Evolutionary conservation across 2,329 filamentous ascomycete genomes (phyloP), one percentile per base, ranked within the genome.

Genomic region (Neoarthrinium moseri): DNA sequence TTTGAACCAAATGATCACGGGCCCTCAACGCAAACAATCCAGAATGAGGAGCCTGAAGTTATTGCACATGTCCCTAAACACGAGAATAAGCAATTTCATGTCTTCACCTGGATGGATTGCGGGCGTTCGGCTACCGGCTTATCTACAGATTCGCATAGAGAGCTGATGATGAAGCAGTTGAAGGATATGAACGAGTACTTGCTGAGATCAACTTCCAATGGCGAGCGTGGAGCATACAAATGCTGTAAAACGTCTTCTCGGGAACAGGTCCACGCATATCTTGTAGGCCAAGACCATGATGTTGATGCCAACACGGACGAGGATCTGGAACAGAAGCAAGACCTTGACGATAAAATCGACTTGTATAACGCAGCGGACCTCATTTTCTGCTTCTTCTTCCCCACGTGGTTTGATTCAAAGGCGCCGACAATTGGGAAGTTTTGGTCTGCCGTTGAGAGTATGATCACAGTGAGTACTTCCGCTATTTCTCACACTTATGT

Each of bases 401-500:
- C 56, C 10, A 24, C 20, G 4, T 12, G 24, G 5, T 20, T 45
- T 48, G 18, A 47, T 13, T 12, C 21, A 6, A 34, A 51, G 11
- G 46, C 43, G 2, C 53, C 55, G 6, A 58, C 51, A 2, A 38
- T 50, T n/a, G 47, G 47, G 11, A 56, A 56, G 30, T 56, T 55
- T 41, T 60, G 58, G 56, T 54, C 50, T 12, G 50, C 55, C 5
- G 20, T 61, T 54, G 8, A 39, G 43, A 27, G 26, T 12, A 18
- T 51, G 50, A 39, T 62, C 12, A 51, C 54, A n/a, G 57, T 59
- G 22, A 45, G 51, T n/a, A 29, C n/a, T n/a, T n/a, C n/a, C n/a
- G n/a, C n/a, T n/a, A n/a, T n/a, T n/a, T n/a, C n/a, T n/a, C n/a
- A n/a, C n/a, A n/a, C n/a, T 7, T 29, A 51, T 45, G 32, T 44